Evolutionary conservation across 1,284 basidiomycete genomes (phyloP).

Genomic region (Heterobasidion annosum): DNA sequence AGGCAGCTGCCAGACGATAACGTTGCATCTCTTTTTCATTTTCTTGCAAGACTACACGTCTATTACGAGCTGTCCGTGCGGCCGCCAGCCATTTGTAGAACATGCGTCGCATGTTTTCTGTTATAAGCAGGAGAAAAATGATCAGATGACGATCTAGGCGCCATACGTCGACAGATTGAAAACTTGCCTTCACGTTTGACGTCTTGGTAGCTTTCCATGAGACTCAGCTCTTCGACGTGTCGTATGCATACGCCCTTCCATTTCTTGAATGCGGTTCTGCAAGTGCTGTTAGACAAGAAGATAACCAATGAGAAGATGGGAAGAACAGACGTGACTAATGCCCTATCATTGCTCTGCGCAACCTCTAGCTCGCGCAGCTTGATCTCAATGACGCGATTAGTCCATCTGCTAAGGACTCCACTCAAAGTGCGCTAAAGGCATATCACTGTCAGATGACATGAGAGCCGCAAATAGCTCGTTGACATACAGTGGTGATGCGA

Average conservation of each 20-base stretch:
- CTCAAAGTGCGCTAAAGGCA: slow-evolving; percentile 40
- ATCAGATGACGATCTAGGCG: neutral
- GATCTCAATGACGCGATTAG: slow-evolving; percentile 58
- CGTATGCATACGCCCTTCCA: slow-evolving; percentile 56
- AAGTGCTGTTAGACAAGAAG: slow-evolving; percentile 1
- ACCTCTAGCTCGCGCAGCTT: slow-evolving; percentile 64
- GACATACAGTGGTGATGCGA: slow-evolving; percentile 31
- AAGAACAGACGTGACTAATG: slow-evolving; percentile 35
- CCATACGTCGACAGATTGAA: neutral
- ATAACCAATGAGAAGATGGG: neutral
- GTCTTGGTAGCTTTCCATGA: slow-evolving; percentile 75
- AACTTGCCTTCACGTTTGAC: slow-evolving; percentile 63
- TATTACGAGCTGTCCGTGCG: slow-evolving; percentile 46
- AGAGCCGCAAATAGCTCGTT: neutral
- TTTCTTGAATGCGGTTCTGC: slow-evolving; percentile 49
- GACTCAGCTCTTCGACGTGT: slow-evolving; percentile 58
- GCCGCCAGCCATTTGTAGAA: slow-evolving; percentile 64
- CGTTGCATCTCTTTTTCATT: slow-evolving; percentile 56
- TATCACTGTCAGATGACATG: slow-evolving; percentile 8
- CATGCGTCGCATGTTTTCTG: slow-evolving; percentile 58
- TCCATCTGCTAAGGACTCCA: slow-evolving; percentile 48
- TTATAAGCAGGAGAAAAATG: neutral
- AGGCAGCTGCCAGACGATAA: slow-evolving; percentile 38
- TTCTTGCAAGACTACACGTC: slow-evolving; percentile 45
- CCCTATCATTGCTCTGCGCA: slow-evolving; percentile 37